Conservation (phyloP, 2,329 filamentous ascomycete species). For the Bipolaris cookei region DNA sequence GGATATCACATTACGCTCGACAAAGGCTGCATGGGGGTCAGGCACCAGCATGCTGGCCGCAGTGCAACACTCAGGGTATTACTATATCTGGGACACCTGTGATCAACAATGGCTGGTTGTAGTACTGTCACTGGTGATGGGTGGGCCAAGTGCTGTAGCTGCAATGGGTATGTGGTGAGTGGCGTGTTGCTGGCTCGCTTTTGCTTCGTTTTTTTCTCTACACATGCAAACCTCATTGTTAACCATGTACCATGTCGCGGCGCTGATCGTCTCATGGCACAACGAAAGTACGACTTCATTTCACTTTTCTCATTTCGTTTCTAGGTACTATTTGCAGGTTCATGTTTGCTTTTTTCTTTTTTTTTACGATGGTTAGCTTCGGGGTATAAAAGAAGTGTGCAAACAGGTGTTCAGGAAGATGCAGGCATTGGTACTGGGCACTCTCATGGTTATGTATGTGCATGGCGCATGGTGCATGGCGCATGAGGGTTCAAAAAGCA, state of each 20-base stretch:
- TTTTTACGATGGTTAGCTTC: slow-evolving; percentile 14
- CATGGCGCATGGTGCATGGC: slow-evolving; percentile 39
- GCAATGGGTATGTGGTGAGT: slow-evolving; percentile 1
- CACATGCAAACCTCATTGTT: slow-evolving; percentile 30
- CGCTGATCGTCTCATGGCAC: slow-evolving; percentile 28
- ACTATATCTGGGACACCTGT: slow-evolving; percentile 26
- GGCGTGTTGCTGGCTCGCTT: slow-evolving; percentile 9
- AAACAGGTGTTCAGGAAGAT: slow-evolving; percentile 28
- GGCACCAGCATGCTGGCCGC: slow-evolving; percentile 16
- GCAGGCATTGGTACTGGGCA: slow-evolving; percentile 11
- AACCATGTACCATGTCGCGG: slow-evolving; percentile 32
- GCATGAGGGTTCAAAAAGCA: slow-evolving; percentile 39
- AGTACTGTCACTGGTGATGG: slow-evolving; percentile 7
- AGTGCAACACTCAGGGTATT: slow-evolving; percentile 30
- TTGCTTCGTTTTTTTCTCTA: slow-evolving; percentile 8
- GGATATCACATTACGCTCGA: slow-evolving; percentile 23
- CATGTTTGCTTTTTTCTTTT: slow-evolving; percentile 14
- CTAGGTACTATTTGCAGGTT: background rate
- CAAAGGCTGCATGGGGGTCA: slow-evolving; percentile 16
- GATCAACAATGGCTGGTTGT: slow-evolving; percentile 18
- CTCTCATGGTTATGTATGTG: slow-evolving; percentile 19
- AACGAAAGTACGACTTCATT: slow-evolving; percentile 32
- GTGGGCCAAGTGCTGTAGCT: slow-evolving; percentile 2
- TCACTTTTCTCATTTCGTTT: slow-evolving; percentile 2
- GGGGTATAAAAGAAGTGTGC: slow-evolving; percentile 25